A percentile compares a stretch with the other conserved stretches of the same genome.
These are phyloP conservation scores for Balansia obtecta DNA, from an alignment of 2,329 filamentous ascomycete genomes.

Conservation along the genomic window DNA sequence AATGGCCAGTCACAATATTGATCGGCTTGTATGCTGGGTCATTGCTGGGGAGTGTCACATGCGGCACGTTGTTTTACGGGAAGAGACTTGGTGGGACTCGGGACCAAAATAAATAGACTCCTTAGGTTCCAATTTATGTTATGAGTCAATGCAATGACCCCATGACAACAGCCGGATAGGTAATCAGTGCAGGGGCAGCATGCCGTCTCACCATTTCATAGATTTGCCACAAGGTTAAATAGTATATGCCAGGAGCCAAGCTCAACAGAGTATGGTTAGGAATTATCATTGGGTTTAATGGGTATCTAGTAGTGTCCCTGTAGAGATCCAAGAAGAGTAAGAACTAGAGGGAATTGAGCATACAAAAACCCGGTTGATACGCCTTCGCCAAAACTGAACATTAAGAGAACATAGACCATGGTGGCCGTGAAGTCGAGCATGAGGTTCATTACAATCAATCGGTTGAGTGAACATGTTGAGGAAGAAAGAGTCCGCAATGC, in stretches of 20 bases:
- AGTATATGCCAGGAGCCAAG: background rate
- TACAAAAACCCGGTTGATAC: background rate
- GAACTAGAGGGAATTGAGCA: slow-evolving; percentile 12
- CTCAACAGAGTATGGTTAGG: background rate
- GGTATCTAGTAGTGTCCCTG: slow-evolving; percentile 4
- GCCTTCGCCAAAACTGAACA: background rate
- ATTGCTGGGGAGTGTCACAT: slow-evolving; percentile 52
- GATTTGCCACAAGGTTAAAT: background rate
- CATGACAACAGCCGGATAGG: background rate
- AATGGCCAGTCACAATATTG: slow-evolving; percentile 88
- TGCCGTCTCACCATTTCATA: background rate
- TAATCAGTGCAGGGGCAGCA: background rate
- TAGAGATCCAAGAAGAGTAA: slow-evolving; percentile 27
- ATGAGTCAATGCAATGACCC: background rate
- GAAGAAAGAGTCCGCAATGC: background rate
- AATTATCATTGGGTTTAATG: slow-evolving; percentile 1
- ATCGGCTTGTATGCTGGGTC: slow-evolving; percentile 73
- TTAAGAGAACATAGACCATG: background rate
- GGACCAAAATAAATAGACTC: slow-evolving; percentile 18
- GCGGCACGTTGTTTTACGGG: slow-evolving; percentile 37
- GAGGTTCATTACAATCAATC: background rate
- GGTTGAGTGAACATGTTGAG: too few relatives aligned
- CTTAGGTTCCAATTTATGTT: background rate
- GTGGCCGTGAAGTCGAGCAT: background rate
- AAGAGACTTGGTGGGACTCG: slow-evolving; percentile 23